A percentile compares a stretch with the other conserved stretches of the same genome.
Evolutionary conservation across 2,329 filamentous ascomycete genomes (phyloP).

Genomic region (Fusarium heterosporum): DNA sequence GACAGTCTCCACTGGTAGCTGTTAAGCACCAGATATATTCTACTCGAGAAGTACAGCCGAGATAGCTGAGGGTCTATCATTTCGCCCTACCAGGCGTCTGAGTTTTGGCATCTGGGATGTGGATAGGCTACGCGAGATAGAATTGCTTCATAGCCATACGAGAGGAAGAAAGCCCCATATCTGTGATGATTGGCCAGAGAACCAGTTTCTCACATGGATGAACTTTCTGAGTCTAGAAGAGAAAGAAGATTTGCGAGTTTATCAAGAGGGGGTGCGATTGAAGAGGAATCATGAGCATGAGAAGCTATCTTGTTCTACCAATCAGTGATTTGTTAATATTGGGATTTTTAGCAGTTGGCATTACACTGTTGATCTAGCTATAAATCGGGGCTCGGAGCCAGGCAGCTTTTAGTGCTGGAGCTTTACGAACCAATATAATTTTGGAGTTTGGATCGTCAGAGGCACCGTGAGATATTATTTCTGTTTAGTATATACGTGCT

Average conservation of each 20-base stretch:
- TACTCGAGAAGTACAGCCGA: not conserved
- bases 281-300: not conserved
- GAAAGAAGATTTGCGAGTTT: conserved; percentile 4
- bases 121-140: conserved; percentile 18
- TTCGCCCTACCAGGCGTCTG: conserved; percentile 19
- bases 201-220: conserved; percentile 33
- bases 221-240: conserved; percentile 18
- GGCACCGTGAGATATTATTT: too few relatives aligned
- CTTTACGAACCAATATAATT: too few relatives aligned
- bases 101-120: conserved; percentile 32
- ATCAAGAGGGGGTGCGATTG: conserved; percentile 2
- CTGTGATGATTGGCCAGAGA: conserved; percentile 16
- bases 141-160: conserved; percentile 25
- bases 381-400: too few relatives aligned
- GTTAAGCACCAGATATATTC: not conserved
- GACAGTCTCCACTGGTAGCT: conserved; percentile 3
- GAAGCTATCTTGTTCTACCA: not conserved
- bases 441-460: too few relatives aligned
- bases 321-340: not conserved
- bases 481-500: too few relatives aligned
- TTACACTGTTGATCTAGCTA: too few relatives aligned
- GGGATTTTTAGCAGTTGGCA: too few relatives aligned
- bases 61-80: conserved; percentile 17
- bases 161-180: not conserved
- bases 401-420: too few relatives aligned